Percentiles rank a stretch among this genome's conserved stretches.
Conservation (phyloP, 2,329 filamentous ascomycete genomes). For the Aspergillus pseudoglaucus region DNA sequence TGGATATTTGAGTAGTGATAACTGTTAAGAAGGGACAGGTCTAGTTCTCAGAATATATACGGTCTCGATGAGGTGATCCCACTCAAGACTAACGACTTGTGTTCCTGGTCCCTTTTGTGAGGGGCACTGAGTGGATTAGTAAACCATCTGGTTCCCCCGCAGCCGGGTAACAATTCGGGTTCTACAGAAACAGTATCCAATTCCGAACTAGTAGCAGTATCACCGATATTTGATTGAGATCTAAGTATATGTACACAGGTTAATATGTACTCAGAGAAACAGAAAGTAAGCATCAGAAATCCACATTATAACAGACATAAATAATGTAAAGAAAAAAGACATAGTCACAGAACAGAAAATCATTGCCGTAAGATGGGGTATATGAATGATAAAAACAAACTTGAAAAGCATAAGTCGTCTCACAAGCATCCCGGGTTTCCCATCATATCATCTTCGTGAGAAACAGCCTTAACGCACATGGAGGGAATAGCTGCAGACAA, state of each 20-base stretch:
- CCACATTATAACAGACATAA: background rate
- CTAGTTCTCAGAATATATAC: background rate
- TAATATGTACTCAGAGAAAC: slow-evolving; percentile 16
- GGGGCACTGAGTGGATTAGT: slow-evolving; percentile 17
- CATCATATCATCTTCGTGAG: background rate
- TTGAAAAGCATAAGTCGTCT: slow-evolving; percentile 14
- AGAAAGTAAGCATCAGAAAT: background rate
- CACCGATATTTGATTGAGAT: background rate
- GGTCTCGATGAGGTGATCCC: background rate
- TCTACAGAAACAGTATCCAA: slow-evolving; percentile 1
- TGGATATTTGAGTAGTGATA: slow-evolving; percentile 2
- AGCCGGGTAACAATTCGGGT: slow-evolving; percentile 10
- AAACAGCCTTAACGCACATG: background rate
- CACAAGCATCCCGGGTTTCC: slow-evolving; percentile 8
- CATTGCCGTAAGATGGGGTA: slow-evolving; percentile 22
- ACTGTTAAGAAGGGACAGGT: background rate
- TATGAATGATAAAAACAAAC: slow-evolving; percentile 22
- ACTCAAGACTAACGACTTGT: background rate
- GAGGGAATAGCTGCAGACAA: too few relatives aligned
- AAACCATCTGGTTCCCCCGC: slow-evolving; percentile 8
- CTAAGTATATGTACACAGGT: slow-evolving; percentile 25
- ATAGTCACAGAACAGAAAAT: slow-evolving; percentile 13
- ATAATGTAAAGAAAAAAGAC: slow-evolving; percentile 3
- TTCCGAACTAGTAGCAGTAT: slow-evolving; percentile 4
- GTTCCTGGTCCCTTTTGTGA: slow-evolving; percentile 2